phyloP scores from a whole-genome alignment of 805 yeast genomes.

The Ogataea nitratoaversa region DNA sequence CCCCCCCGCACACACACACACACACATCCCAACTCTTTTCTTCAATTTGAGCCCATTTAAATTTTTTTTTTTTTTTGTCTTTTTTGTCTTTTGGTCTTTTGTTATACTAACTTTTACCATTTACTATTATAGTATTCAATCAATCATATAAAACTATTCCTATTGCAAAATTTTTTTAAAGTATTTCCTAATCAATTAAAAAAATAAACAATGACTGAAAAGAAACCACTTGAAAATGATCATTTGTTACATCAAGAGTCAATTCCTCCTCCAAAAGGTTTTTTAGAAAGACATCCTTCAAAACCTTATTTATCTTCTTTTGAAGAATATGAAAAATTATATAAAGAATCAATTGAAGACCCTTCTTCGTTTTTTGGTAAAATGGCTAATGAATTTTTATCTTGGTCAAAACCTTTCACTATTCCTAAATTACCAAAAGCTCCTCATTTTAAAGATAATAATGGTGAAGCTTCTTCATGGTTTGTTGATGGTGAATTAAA shows the following conservation, averaged over 20 bases:
- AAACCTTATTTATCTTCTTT: slow-evolving; percentile 45
- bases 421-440: slow-evolving; percentile 40
- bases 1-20: too few species aligned
- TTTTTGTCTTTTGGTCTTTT: too few species aligned
- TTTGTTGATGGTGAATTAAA: slow-evolving; percentile 75
- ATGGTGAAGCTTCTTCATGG: slow-evolving; percentile 62
- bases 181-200: too few species aligned
- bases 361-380: slow-evolving; percentile 54
- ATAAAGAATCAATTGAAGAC: slow-evolving; percentile 52
- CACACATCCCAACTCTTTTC: too few species aligned
- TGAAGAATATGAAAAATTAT: slow-evolving; percentile 45
- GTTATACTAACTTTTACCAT: too few species aligned
- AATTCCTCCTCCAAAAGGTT: slow-evolving; percentile 31
- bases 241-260: slow-evolving; percentile 29
- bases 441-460: slow-evolving; percentile 40
- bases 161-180: too few species aligned
- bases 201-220: slow-evolving; percentile 12
- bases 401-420: slow-evolving; percentile 52
- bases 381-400: slow-evolving; percentile 44
- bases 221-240: slow-evolving; percentile 29
- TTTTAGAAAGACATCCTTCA: slow-evolving; percentile 38
- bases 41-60: too few species aligned
- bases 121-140: too few species aligned
- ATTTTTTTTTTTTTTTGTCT: too few species aligned
- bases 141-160: too few species aligned